These are phyloP conservation scores for Pythium volutum DNA, from an alignment of 352 stramenopile genomes.

Conservation along the genomic window DNA sequence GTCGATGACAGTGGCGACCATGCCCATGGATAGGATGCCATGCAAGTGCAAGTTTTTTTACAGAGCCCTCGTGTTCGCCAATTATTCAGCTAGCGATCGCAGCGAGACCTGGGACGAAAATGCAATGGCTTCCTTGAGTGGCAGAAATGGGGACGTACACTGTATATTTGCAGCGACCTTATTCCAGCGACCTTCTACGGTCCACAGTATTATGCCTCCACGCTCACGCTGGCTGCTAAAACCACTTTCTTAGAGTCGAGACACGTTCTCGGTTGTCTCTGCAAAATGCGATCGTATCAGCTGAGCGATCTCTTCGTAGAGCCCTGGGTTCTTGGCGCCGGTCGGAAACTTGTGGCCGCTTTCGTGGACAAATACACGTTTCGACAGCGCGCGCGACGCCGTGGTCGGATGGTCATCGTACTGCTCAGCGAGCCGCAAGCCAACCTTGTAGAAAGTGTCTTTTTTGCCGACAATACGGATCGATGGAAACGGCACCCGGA, in stretches of 20 bases:
- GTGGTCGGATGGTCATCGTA: conserved; percentile 21
- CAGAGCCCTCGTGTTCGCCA: no score
- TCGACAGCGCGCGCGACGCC: conserved; percentile 1
- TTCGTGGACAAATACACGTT: conserved; percentile 25
- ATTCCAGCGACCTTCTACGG: no score
- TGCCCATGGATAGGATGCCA: no score
- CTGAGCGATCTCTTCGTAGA: conserved; percentile 31
- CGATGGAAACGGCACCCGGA: conserved; percentile 47
- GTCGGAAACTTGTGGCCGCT: conserved; percentile 35
- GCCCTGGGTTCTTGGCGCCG: conserved; percentile 13
- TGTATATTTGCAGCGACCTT: no score
- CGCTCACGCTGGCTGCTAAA: no score
- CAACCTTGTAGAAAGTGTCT: conserved; percentile 41
- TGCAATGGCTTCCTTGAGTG: no score
- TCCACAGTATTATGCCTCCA: no score
- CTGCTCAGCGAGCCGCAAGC: conserved; percentile 33
- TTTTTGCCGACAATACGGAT: conserved; percentile 64
- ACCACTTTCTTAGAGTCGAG: conserved; percentile 16
- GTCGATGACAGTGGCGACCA: no score
- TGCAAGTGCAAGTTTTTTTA: no score
- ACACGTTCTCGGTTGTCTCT: not conserved
- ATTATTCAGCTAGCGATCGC: no score
- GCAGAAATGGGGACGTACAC: no score
- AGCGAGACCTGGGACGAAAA: no score
- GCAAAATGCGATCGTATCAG: conserved; percentile 20